Percentiles rank a stretch among this genome's conserved stretches.
phyloP scores from a whole-genome alignment of 164 flowering plant genomes.

The Houttuynia cordata region DNA sequence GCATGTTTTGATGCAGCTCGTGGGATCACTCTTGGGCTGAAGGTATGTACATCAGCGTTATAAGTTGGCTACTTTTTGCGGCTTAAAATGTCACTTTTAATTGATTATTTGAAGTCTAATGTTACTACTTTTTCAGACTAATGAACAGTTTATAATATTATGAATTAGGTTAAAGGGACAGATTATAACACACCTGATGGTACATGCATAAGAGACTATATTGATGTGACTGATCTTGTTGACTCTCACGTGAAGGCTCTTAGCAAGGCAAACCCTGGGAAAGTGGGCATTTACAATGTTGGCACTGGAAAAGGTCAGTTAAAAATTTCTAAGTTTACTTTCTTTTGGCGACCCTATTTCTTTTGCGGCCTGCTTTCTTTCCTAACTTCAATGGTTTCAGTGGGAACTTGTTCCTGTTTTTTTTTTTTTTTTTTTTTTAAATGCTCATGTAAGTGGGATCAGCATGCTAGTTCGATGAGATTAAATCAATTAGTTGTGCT shows the following conservation, averaged over 20 bases:
- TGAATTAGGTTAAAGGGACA: constrained; percentile 70
- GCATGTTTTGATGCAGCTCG: constrained; percentile 99
- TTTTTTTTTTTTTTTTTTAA: too few relatives aligned
- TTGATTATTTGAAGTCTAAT: too few relatives aligned
- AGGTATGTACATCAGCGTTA: constrained; percentile 32
- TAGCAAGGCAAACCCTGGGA: constrained; percentile 50
- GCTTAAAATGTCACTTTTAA: too few relatives aligned
- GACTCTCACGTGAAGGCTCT: constrained; percentile 99
- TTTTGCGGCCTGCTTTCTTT: too few relatives aligned
- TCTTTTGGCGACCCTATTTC: background rate
- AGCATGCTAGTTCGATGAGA: too few relatives aligned
- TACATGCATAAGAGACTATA: constrained; percentile 86
- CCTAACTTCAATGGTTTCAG: too few relatives aligned
- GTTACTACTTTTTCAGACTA: too few relatives aligned
- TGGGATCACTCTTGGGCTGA: constrained; percentile 66
- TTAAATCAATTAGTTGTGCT: too few relatives aligned
- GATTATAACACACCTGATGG: constrained; percentile 87
- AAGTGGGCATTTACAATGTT: constrained; percentile 94
- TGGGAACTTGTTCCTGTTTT: too few relatives aligned
- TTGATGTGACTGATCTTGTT: constrained; percentile 91
- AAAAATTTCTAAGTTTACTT: background rate
- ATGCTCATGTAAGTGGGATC: too few relatives aligned
- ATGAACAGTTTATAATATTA: too few relatives aligned
- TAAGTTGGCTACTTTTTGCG: too few relatives aligned
- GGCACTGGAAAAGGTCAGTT: constrained; percentile 87